Evolutionary conservation across 306 rosid species (phyloP), one percentile per base, ranked within the genome.

Genomic region (Glycine tomentella): DNA sequence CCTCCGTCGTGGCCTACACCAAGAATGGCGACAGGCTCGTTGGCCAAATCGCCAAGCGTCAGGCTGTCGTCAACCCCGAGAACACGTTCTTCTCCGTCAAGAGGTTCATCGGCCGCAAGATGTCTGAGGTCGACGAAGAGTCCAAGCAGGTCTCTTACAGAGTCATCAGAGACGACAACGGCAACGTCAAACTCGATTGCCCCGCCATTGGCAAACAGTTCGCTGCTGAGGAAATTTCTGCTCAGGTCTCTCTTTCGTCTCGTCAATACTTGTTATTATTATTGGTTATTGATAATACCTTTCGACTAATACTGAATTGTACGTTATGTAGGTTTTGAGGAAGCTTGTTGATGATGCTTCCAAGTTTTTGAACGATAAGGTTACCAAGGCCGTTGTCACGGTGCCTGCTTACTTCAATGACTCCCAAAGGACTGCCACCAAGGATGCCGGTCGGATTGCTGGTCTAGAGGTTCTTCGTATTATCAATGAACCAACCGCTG

Each of bases 321-420:
- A 25, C 1, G 31, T 25, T 25, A 25, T 36, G 3, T 4, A 36
- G 40, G 40, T 36, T 36, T 3, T 95, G 89, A 89, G 99, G 72
- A 95, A 95, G 97, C 97, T 95, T 68, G 99, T 95, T 48, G 99
- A 95, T 68, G 99, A 95, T 67, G 99, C 99, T 76, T 95, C 99
- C 0, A 95, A 95, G 87, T 95, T 95, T 81, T 85, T 95, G 88
- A 95, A 93, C 67, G 99, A 95, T 72, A 95, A 95, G 88, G 97
- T 95, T 13, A 95, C 97, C 6, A 95, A 95, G 82, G 99, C 99
- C 20, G 99, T 95, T 42, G 99, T 95, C 7, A 95, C 99, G 0
- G 99, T 95, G 34, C 99, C 99, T 77, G 99, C 99, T 2, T 95
- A 95, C 91, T 95, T 95, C 87, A 95, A 95, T 74, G 99, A 95